Conservation (phyloP, 2,329 filamentous ascomycete species). For the Cytospora leucostoma region DNA sequence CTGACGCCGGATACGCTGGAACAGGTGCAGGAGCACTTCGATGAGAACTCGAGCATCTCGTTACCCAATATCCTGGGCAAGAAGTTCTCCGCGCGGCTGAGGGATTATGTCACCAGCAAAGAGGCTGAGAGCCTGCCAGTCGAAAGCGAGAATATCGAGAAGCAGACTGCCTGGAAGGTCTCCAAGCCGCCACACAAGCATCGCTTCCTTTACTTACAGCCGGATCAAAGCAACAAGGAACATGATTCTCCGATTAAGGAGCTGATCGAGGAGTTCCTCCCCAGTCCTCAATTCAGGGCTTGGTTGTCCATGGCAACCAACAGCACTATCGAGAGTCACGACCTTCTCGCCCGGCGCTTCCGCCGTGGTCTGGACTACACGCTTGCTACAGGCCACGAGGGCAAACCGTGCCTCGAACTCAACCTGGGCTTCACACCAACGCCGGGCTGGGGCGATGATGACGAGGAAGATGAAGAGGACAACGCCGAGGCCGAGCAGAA, state of each 20-base stretch:
- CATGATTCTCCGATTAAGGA: constrained; percentile 66
- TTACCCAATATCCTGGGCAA: constrained; percentile 76
- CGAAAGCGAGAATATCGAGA: constrained; percentile 58
- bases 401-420: constrained; percentile 78
- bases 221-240: constrained; percentile 44
- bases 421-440: constrained; percentile 86
- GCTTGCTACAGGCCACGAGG: constrained; percentile 81
- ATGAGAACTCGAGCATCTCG: constrained; percentile 80
- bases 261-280: constrained; percentile 78
- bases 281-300: constrained; percentile 81
- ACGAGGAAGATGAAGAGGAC: constrained; percentile 52
- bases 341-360: constrained; percentile 84
- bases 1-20: constrained; percentile 89
- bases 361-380: constrained; percentile 88
- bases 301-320: constrained; percentile 86
- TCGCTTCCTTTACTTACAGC: constrained; percentile 80
- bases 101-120: constrained; percentile 67
- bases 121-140: constrained; percentile 54
- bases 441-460: constrained; percentile 77
- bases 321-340: constrained; percentile 69
- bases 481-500: constrained; percentile 42
- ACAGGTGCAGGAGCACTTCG: constrained; percentile 76
- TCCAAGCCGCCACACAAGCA: constrained; percentile 93
- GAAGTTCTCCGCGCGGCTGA: constrained; percentile 74
- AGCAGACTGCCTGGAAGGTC: constrained; percentile 66